A percentile compares a stretch with the other conserved stretches of the same genome.
These are phyloP conservation scores for Raphanus hybrid DNA, from an alignment of 441 rosid genomes.

Conservation along the genomic window DNA sequence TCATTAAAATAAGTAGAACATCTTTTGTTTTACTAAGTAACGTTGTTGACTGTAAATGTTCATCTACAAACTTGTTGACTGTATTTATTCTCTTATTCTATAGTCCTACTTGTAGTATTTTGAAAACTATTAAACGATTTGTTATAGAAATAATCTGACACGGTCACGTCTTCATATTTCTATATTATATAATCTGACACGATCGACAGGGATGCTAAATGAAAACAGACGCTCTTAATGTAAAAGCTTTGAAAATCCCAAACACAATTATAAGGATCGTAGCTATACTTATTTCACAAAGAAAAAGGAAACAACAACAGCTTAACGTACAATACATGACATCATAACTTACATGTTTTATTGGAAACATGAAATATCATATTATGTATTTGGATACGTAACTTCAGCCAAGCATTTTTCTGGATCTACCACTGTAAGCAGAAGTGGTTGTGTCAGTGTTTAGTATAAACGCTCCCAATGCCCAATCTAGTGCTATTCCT, in stretches of 20 bases:
- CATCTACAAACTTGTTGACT: too few species aligned
- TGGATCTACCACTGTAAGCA: slow-evolving; percentile 24
- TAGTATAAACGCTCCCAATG: slow-evolving; percentile 86
- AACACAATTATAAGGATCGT: not conserved
- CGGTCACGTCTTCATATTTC: too few species aligned
- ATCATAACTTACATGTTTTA: not conserved
- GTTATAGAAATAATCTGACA: too few species aligned
- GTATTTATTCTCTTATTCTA: too few species aligned
- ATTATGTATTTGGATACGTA: not conserved
- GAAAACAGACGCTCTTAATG: slow-evolving; percentile 8
- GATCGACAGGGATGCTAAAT: not conserved
- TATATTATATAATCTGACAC: slow-evolving; percentile 7
- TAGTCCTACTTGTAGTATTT: too few species aligned
- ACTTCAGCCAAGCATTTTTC: slow-evolving; percentile 33
- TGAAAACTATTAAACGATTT: too few species aligned
- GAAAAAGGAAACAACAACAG: not conserved
- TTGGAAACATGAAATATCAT: not conserved
- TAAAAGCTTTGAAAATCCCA: not conserved
- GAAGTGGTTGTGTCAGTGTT: slow-evolving; percentile 46
- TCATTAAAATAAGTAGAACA: too few species aligned
- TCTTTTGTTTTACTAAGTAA: too few species aligned
- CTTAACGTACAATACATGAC: slow-evolving; percentile 3
- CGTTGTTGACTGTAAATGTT: too few species aligned
- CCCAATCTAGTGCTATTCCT: slow-evolving; percentile 81
- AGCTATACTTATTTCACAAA: slow-evolving; percentile 8